Percentiles rank a stretch among this genome's conserved stretches.
phyloP scores from a whole-genome alignment of 345 rosid species.

The Arabidopsis thaliana region DNA sequence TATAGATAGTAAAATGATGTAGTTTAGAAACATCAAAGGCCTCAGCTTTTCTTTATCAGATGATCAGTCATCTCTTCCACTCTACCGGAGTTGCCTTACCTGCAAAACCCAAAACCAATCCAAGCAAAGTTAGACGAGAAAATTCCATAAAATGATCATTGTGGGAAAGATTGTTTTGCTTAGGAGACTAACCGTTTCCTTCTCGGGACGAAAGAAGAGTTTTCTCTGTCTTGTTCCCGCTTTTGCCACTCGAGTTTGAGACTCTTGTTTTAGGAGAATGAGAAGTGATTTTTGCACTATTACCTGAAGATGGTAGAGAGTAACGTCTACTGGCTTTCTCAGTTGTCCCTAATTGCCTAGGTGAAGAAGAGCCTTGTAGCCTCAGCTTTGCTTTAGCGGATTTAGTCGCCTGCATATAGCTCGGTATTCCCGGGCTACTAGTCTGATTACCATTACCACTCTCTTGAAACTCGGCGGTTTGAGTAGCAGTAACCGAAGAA shows the following conservation, averaged over 20 bases:
- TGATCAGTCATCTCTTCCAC: conserved; percentile 66
- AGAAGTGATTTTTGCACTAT: conserved; percentile 62
- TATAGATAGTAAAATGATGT: conserved; percentile 32
- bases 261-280: conserved; percentile 78
- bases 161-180: background rate
- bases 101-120: conserved; percentile 47
- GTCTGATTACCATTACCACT: conserved; percentile 54
- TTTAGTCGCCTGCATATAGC: conserved; percentile 92
- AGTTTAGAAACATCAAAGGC: conserved; percentile 12
- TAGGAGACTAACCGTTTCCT: conserved; percentile 61
- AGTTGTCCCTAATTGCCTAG: conserved; percentile 53
- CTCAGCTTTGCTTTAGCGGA: conserved; percentile 94
- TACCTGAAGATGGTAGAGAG: conserved; percentile 76
- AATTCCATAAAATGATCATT: background rate
- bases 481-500: conserved; percentile 44
- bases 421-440: conserved; percentile 61
- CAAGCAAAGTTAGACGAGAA: background rate
- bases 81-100: conserved; percentile 61
- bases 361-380: conserved; percentile 72
- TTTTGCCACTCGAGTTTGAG: conserved; percentile 60
- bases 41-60: conserved; percentile 7
- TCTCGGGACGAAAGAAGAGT: conserved; percentile 54
- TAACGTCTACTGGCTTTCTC: conserved; percentile 76
- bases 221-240: conserved; percentile 60
- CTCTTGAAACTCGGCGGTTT: conserved; percentile 62